Conservation (phyloP, 768 basidiomycete species). For the Pisolithus microcarpus region DNA sequence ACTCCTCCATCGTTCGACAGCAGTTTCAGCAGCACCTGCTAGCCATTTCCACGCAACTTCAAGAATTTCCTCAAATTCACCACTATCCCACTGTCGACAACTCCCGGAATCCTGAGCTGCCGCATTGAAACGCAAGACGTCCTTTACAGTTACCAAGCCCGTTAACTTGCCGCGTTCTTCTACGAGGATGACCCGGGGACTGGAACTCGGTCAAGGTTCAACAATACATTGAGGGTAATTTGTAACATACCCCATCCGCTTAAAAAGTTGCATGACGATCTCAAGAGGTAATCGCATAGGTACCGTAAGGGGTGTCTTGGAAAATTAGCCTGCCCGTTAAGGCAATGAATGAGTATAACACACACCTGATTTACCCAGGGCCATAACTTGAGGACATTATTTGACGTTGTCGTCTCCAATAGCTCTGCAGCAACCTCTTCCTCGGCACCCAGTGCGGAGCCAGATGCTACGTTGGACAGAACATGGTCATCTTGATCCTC, state of each 20-base stretch:
- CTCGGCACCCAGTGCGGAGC: slow-evolving; percentile 51
- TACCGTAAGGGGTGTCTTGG: slow-evolving; percentile 88
- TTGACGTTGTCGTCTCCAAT: slow-evolving; percentile 51
- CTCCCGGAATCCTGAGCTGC: slow-evolving; percentile 44
- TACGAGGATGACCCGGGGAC: slow-evolving; percentile 94
- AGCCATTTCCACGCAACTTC: slow-evolving; percentile 57
- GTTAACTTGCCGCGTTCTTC: slow-evolving; percentile 76
- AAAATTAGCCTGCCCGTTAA: not conserved
- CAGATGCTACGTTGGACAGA: slow-evolving; percentile 35
- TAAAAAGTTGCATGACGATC: slow-evolving; percentile 96
- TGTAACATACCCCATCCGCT: slow-evolving; percentile 84
- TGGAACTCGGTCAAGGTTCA: slow-evolving; percentile 24
- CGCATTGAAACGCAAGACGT: slow-evolving; percentile 82
- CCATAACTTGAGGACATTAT: slow-evolving; percentile 61
- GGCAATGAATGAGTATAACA: not conserved
- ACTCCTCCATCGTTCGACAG: slow-evolving; percentile 20
- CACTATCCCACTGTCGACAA: slow-evolving; percentile 53
- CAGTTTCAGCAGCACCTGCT: slow-evolving; percentile 29
- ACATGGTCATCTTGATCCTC: slow-evolving; percentile 44
- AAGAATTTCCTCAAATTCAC: slow-evolving; percentile 57
- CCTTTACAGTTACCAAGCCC: slow-evolving; percentile 93
- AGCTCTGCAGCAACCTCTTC: slow-evolving; percentile 64
- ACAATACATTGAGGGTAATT: not conserved
- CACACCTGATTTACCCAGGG: slow-evolving; percentile 93
- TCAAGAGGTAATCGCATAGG: slow-evolving; percentile 89